phyloP scores from a whole-genome alignment of 768 basidiomycete genomes.

The Tylopilus rubrobrunneus region DNA sequence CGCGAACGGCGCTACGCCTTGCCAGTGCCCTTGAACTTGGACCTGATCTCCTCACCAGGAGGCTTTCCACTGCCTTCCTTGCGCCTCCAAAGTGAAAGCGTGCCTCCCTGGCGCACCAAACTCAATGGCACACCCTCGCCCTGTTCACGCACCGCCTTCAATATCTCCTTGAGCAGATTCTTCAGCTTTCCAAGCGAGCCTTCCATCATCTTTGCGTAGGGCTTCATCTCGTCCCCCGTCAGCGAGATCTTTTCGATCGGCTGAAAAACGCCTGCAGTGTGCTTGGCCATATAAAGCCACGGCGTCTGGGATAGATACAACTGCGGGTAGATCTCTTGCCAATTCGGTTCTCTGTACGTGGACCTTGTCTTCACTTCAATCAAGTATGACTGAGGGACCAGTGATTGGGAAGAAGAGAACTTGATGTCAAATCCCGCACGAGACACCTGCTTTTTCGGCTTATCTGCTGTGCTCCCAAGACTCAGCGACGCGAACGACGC shows the following conservation, averaged over 20 bases:
- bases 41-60: slow-evolving; percentile 17
- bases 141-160: slow-evolving; percentile 46
- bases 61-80: slow-evolving; percentile 24
- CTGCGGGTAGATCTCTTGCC: slow-evolving; percentile 62
- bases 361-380: slow-evolving; percentile 36
- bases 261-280: slow-evolving; percentile 51
- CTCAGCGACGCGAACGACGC: slow-evolving; percentile 23
- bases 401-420: slow-evolving; percentile 21
- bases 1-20: not conserved
- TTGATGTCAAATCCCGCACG: slow-evolving; percentile 17
- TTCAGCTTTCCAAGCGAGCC: slow-evolving; percentile 26
- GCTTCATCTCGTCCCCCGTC: slow-evolving; percentile 25
- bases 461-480: slow-evolving; percentile 6
- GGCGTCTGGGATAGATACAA: slow-evolving; percentile 66
- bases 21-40: slow-evolving; percentile 12
- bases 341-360: slow-evolving; percentile 37
- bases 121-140: slow-evolving; percentile 52
- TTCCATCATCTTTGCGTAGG: slow-evolving; percentile 18
- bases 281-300: slow-evolving; percentile 56
- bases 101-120: slow-evolving; percentile 45
- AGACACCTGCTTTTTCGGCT: not conserved
- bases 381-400: slow-evolving; percentile 35
- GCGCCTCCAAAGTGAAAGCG: slow-evolving; percentile 50
- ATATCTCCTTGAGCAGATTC: slow-evolving; percentile 35
- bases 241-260: slow-evolving; percentile 45